These are phyloP conservation scores for Salix exigua DNA, from an alignment of 345 rosid genomes.

Conservation along the genomic window DNA sequence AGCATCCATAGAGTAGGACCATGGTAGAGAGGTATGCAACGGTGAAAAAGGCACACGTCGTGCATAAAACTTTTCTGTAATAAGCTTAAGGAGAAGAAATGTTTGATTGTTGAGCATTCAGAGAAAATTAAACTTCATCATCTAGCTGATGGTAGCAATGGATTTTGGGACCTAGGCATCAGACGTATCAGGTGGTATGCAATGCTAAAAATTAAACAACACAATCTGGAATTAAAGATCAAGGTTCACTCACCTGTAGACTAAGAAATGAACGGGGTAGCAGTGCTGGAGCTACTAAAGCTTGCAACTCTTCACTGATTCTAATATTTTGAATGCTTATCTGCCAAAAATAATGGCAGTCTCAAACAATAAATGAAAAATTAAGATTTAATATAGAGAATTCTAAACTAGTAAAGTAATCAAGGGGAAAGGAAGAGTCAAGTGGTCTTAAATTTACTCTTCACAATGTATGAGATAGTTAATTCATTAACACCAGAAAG, in stretches of 20 bases:
- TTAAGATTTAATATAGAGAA: not conserved
- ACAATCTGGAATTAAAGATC: not conserved
- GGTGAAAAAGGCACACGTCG: not conserved
- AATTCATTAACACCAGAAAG: not conserved
- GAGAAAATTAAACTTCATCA: not conserved
- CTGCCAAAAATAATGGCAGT: slow-evolving; percentile 40
- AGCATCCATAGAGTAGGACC: not conserved
- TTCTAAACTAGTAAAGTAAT: not conserved
- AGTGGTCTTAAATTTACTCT: not conserved
- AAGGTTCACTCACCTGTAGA: slow-evolving; percentile 52
- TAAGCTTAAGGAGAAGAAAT: not conserved
- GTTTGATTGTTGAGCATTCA: slow-evolving; percentile 3
- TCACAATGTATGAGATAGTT: not conserved
- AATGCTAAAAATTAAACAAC: not conserved
- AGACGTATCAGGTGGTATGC: not conserved
- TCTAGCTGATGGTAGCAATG: not conserved
- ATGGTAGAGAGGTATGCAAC: not conserved
- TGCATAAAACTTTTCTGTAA: not conserved
- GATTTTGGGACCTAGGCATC: not conserved
- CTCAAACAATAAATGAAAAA: not conserved
- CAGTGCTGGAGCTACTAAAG: slow-evolving; percentile 80
- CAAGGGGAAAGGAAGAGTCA: not conserved
- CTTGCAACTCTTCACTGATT: slow-evolving; percentile 74
- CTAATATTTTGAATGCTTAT: slow-evolving; percentile 65
- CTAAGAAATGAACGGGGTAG: slow-evolving; percentile 72